phyloP scores from a whole-genome alignment of 176 grass and related monocot species.

The Calamus simplicifolius region DNA sequence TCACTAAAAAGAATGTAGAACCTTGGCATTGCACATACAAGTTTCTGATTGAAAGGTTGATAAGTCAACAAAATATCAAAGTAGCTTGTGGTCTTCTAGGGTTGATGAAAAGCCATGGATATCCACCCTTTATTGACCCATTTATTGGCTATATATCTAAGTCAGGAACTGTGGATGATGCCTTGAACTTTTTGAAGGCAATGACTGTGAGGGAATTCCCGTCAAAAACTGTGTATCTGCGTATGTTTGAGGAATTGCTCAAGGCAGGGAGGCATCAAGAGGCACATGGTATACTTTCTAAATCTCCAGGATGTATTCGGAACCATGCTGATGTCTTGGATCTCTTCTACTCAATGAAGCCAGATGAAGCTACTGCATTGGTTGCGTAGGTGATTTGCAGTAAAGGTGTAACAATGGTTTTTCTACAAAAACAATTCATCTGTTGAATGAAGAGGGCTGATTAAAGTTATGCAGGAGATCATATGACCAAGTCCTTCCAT shows the following conservation, averaged over 20 bases:
- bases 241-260: conserved; percentile 49
- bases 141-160: conserved; percentile 49
- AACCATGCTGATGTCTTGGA: conserved; percentile 60
- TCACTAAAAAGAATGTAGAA: conserved; percentile 27
- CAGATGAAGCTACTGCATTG: conserved; percentile 19
- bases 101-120: conserved; percentile 63
- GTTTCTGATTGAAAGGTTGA: conserved; percentile 49
- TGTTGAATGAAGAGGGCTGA: conserved; percentile 2
- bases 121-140: conserved; percentile 49
- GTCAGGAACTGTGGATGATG: conserved; percentile 61
- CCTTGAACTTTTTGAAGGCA: conserved; percentile 36
- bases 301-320: conserved; percentile 49
- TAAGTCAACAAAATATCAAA: conserved; percentile 33
- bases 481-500: too few relatives aligned
- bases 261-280: conserved; percentile 50
- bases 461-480: too few relatives aligned
- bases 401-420: conserved; percentile 3
- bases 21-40: conserved; percentile 70
- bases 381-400: conserved; percentile 23
- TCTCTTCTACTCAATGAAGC: conserved; percentile 55
- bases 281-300: conserved; percentile 54
- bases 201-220: conserved; percentile 48
- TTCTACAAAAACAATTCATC: conserved; percentile 1
- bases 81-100: conserved; percentile 44
- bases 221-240: conserved; percentile 46